Percentiles rank a stretch among this genome's conserved stretches.
Conservation (phyloP, 1,284 basidiomycete species). For the Pholiota adiposa region DNA sequence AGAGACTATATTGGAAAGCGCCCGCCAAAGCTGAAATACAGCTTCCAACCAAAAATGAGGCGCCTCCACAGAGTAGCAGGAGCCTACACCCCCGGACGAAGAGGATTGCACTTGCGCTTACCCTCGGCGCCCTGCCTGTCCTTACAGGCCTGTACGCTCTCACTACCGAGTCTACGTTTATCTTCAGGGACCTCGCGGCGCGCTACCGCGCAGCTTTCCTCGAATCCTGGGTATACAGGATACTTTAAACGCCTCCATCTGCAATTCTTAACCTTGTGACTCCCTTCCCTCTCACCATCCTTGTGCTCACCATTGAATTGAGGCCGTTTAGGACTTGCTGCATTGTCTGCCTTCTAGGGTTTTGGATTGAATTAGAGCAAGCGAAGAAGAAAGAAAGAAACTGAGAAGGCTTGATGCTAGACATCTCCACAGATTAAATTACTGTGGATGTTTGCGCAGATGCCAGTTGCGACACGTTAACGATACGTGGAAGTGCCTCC, state of each 20-base stretch:
- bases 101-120: conserved; percentile 33
- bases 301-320: no score
- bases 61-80: neutral
- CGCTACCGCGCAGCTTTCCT: conserved; percentile 48
- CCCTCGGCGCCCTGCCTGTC: conserved; percentile 48
- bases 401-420: no score
- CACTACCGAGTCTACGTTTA: conserved; percentile 59
- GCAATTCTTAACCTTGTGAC: no score
- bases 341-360: no score
- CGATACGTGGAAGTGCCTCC: no score
- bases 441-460: no score
- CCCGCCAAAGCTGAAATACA: conserved; percentile 17
- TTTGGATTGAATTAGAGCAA: no score
- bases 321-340: no score
- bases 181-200: conserved; percentile 51
- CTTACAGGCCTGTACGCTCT: conserved; percentile 57
- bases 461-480: no score
- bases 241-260: conserved; percentile 14
- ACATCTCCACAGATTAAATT: no score
- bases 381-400: no score
- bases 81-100: conserved; percentile 16
- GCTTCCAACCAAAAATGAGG: neutral
- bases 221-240: conserved; percentile 33
- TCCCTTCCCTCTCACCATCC: no score
- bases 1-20: conserved; percentile 40